Evolutionary conservation across 2,329 filamentous ascomycete species (phyloP), one percentile per base, ranked within the genome.

Genomic region (Coleophoma eucalyptorum): DNA sequence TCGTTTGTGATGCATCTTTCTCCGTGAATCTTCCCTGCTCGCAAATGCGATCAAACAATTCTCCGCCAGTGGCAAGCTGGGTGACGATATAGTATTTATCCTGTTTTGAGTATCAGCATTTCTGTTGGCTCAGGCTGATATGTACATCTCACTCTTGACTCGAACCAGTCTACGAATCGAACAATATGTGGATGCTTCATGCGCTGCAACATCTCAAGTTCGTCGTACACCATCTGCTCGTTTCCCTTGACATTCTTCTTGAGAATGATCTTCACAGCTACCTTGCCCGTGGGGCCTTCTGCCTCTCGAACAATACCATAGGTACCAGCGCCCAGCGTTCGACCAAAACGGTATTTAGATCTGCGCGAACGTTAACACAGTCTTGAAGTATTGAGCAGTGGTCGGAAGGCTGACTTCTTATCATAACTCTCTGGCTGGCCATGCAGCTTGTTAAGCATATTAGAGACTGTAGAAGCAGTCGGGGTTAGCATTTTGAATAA

Each of bases 61-160:
- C 94, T 68, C 94, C 94, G 59, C 94, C 94, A 0, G 90, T 96
- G 40, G 94, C 94, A 50, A 99, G 79, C 71, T 99, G 88, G 32
- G 94, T 99, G 62, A 99, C 92, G 61, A 99, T 97, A 71, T 99
- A 99, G 76, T 96, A 99, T 77, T 99, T 99, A 77, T 99, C 94
- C 91, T 96, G 62, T 31, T 26, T 46, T 26, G 12, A 15, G 35
- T 16, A 43, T 52, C 37, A 55, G 50, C 26, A 32, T 21, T 19
- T 31, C 40, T 38, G 31, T 15, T 43, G 26, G n/a, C 20, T 18
- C 16, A 7, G 19, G 16, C 33, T 33, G 43, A 18, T 11, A 21
- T 26, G 32, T 13, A 34, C 26, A 35, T 58, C 84, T 60, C 74
- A 96, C 91, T 74, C 91, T 89, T 50, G 93, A 97, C 74, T 99